These are phyloP conservation scores for Beauveria bassiana DNA, from an alignment of 2,329 filamentous ascomycete genomes.

Conservation along the genomic window DNA sequence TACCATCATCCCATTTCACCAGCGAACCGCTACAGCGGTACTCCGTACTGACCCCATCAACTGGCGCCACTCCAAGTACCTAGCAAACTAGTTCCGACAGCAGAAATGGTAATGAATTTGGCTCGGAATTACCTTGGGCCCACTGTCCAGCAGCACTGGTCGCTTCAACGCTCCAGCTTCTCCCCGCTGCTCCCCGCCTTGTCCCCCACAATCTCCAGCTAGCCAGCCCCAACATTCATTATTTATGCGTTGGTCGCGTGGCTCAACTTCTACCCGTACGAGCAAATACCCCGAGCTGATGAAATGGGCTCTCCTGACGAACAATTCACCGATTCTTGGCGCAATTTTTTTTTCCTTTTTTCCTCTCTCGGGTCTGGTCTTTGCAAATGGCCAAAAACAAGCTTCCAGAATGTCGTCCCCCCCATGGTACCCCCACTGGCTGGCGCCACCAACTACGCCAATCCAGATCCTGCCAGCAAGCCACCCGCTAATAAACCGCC, in stretches of 20 bases:
- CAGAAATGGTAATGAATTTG: no score
- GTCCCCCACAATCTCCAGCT: conserved; percentile 5
- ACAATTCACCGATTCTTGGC: background rate
- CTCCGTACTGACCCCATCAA: no score
- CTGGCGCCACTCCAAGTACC: no score
- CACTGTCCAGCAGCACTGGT: background rate
- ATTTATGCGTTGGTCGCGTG: background rate
- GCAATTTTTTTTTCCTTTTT: background rate
- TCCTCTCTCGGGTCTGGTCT: background rate
- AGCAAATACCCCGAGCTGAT: background rate
- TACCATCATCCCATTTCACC: no score
- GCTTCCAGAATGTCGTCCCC: background rate
- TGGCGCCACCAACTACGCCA: background rate
- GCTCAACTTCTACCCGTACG: background rate
- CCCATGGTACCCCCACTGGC: background rate
- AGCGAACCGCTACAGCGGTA: no score
- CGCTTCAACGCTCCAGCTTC: background rate
- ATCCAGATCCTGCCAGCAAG: background rate
- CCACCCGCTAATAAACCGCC: background rate
- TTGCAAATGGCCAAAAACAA: background rate
- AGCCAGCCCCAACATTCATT: background rate
- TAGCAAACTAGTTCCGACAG: no score
- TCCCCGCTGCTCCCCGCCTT: background rate
- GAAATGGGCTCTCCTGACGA: no score
- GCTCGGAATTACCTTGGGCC: no score